Conservation (phyloP, 164 flowering plant genomes). For the Euptelea pleiosperma region DNA sequence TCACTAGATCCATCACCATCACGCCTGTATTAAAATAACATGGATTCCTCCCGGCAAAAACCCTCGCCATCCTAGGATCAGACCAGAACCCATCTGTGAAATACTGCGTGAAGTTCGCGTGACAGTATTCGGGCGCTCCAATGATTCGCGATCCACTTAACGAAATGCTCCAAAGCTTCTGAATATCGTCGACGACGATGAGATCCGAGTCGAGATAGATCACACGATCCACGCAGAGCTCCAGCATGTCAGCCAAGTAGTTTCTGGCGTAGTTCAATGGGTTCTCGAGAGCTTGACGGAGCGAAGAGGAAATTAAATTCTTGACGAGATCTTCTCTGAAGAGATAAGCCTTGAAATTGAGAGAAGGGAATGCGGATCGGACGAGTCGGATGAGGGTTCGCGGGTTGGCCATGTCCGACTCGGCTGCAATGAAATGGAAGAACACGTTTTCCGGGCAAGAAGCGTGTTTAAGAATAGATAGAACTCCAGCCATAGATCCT, state of each 20-base stretch:
- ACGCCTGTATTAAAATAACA: slow-evolving; percentile 80
- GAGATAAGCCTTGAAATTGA: slow-evolving; percentile 37
- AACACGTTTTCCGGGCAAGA: slow-evolving; percentile 71
- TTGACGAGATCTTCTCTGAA: slow-evolving; percentile 36
- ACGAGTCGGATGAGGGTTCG: slow-evolving; percentile 11
- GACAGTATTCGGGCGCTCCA: slow-evolving; percentile 63
- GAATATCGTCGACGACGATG: slow-evolving; percentile 53
- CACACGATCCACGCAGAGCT: slow-evolving; percentile 40
- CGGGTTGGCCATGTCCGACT: slow-evolving; percentile 19
- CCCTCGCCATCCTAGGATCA: slow-evolving; percentile 23
- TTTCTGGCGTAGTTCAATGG: slow-evolving; percentile 64
- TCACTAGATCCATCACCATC: slow-evolving; percentile 64
- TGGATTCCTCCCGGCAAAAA: slow-evolving; percentile 38
- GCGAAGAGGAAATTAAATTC: slow-evolving; percentile 48
- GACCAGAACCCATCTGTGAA: slow-evolving; percentile 56
- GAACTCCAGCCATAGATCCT: slow-evolving; percentile 66
- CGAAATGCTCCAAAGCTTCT: slow-evolving; percentile 39
- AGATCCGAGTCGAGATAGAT: slow-evolving; percentile 62
- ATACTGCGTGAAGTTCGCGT: slow-evolving; percentile 45
- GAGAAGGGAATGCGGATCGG: slow-evolving; percentile 40
- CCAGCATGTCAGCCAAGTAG: slow-evolving; percentile 48
- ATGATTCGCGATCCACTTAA: slow-evolving; percentile 37
- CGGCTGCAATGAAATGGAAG: slow-evolving; percentile 71
- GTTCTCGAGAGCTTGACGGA: slow-evolving; percentile 56
- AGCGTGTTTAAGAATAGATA: slow-evolving; percentile 67